Base-by-base conservation (phyloP, 441 rosid genomes). In the Monsonia emarginata region DNA sequence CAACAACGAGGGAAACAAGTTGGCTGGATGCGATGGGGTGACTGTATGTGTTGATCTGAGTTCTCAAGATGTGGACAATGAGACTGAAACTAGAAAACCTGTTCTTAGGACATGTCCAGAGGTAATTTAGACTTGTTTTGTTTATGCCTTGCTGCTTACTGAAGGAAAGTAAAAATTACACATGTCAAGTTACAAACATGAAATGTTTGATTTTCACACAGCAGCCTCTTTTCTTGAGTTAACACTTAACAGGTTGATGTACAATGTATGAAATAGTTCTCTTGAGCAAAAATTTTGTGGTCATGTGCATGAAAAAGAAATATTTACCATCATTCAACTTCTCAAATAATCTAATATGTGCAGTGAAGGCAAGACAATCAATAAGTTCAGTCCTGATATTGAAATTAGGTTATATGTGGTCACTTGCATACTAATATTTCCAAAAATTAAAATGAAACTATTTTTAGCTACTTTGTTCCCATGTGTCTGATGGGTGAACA, bases 41-140 rank as follows among this genome's bases (percentile, higher is more conserved):
- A 40, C 75, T 30, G 64, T 65, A 28, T 73, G 69, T 68, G 89
- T 81, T 76, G 89, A 82, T 60, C 72, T 64, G 57, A 73, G 75
- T 79, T 71, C 82, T 71, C 75, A 70, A 62, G 86, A 83, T 73
- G 95, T 74, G 65, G 82, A 74, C 80, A 84, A 82, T 80, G 91
- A 78, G 72, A 63, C 66, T 48, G 91, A 85, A 70, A 76, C 78
- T 68, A 81, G 66, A 66, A 76, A 48, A 64, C 91, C 81, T 65
- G 70, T 83, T 30, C 68, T 95, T 54, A 83, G 78, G 82, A 85
- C 97, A 42, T 72, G 40, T 60, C 97, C 95, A 27, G 95, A 89
- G 97, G 99, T 95, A 85, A 72, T 74, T 60, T 61, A 63, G 67
- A 24, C 11, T 71, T 38, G 14, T 26, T 26, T 58, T 58, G 34